A percentile compares a stretch with the other conserved stretches of the same genome.
Conservation (phyloP, 129 eudicot species). For the Pittosporum tobira region DNA sequence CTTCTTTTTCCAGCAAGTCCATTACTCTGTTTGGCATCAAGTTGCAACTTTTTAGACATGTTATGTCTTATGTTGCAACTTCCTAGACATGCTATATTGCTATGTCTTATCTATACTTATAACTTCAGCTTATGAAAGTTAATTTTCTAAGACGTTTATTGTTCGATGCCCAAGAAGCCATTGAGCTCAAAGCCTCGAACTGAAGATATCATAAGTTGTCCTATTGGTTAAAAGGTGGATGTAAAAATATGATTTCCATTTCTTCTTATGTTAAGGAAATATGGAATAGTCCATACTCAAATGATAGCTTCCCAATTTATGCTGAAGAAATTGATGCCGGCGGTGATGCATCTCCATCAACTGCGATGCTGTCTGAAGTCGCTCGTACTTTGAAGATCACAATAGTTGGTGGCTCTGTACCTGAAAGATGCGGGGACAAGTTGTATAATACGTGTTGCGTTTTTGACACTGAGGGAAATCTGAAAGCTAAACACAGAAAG, state of each 20-base stretch:
- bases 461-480: slow-evolving; percentile 67
- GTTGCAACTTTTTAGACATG: too few relatives aligned
- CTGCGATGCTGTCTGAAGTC: slow-evolving; percentile 86
- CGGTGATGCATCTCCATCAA: slow-evolving; percentile 71
- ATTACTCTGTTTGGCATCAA: neutral
- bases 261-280: slow-evolving; percentile 56
- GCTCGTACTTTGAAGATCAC: slow-evolving; percentile 69
- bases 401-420: slow-evolving; percentile 89
- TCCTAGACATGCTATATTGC: too few relatives aligned
- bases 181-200: neutral
- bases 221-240: neutral
- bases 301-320: slow-evolving; percentile 84
- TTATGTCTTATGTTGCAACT: neutral
- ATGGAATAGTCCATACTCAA: slow-evolving; percentile 95
- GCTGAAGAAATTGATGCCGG: slow-evolving; percentile 97
- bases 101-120: too few relatives aligned
- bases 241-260: neutral
- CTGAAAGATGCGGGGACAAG: slow-evolving; percentile 72
- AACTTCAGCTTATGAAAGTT: neutral
- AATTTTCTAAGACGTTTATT: neutral
- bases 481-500: slow-evolving; percentile 90
- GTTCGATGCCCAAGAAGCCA: neutral
- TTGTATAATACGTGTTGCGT: slow-evolving; percentile 87
- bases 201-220: neutral
- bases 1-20: neutral